Percentiles rank a stretch among this genome's conserved stretches.
Conservation (phyloP, 345 rosid genomes). For the Salix udensis region DNA sequence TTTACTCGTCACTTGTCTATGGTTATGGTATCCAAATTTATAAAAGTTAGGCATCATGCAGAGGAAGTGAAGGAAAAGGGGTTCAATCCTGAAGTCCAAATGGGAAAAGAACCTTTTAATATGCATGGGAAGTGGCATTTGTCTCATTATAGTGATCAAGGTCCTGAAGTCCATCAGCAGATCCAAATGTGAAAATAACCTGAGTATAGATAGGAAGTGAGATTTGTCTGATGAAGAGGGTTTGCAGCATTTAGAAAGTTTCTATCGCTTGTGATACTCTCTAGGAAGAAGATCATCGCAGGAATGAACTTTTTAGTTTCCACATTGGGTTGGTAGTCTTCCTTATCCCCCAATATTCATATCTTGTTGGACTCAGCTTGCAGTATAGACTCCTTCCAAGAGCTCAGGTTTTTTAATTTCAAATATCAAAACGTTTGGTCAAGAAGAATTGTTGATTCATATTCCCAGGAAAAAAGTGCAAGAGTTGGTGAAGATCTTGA, state of each 20-base stretch:
- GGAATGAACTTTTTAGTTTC: constrained; percentile 42
- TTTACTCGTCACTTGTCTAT: neutral
- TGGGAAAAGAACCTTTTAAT: constrained; percentile 23
- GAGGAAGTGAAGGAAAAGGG: constrained; percentile 29
- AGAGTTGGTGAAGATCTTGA: neutral
- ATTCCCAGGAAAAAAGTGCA: neutral
- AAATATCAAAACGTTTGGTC: constrained; percentile 3
- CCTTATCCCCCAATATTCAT: constrained; percentile 28
- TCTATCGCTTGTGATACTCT: constrained; percentile 37
- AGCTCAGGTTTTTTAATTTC: neutral
- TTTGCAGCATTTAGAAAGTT: constrained; percentile 34
- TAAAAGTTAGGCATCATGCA: neutral
- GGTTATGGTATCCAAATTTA: constrained; percentile 11
- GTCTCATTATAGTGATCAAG: constrained; percentile 35
- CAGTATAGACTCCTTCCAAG: constrained; percentile 33
- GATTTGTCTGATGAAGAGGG: constrained; percentile 49
- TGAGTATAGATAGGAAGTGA: constrained; percentile 39
- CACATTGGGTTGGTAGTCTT: constrained; percentile 32
- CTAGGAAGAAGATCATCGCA: constrained; percentile 33
- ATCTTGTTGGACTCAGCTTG: constrained; percentile 31
- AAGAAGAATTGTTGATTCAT: neutral
- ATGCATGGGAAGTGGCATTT: neutral
- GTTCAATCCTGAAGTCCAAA: constrained; percentile 5
- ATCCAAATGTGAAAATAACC: constrained; percentile 35
- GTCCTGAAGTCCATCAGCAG: constrained; percentile 22